Evolutionary conservation across 257 asterid species (phyloP), one percentile per base, ranked within the genome.

Genomic region (Nicotiana tomentosiformis): DNA sequence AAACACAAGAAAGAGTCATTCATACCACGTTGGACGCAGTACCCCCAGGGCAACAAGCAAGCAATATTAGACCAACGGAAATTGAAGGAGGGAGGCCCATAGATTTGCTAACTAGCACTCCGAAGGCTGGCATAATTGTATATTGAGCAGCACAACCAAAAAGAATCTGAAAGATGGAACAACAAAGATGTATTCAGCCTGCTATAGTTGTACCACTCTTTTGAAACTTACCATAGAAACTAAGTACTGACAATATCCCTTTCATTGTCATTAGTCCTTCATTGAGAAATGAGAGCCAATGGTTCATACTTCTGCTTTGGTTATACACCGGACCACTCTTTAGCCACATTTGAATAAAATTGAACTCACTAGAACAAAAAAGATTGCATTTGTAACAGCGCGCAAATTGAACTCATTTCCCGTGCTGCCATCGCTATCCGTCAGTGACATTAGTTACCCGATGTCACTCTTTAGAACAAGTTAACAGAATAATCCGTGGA

Each of bases 11-110:
- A 69, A 30, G 26, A 53, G 49, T 83, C 67, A 86, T 20, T 46
- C 93, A 87, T 91, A 95, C 99, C 97, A 95, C 99, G 46, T 95
- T 95, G 81, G 99, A 95, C 26, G 99, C 98, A 4, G 99, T 92
- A 26, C 99, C 99, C 1, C 99, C 99, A 1, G 99, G 99, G 84
- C 97, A 95, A 85, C 99, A 93, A 72, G 95, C 86, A 83, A 95
- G 96, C 87, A 95, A 82, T 86, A 93, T 91, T 80, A 95, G 84
- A 82, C 98, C 99, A n/a, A 91, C 98, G 20, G 97, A 86, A 77
- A 90, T 89, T 43, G 97, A 89, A 70, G 97, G 92, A 26, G 98
- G 88, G 83, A 95, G 95, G 81, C 94, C 91, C 95, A 95, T 67
- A 55, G 83, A 74, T 87, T 90, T 95, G 93, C 98, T 91, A 82